Evolutionary conservation across 2,329 filamentous ascomycete genomes (phyloP).

Genomic region (Ceratocystis destructans): DNA sequence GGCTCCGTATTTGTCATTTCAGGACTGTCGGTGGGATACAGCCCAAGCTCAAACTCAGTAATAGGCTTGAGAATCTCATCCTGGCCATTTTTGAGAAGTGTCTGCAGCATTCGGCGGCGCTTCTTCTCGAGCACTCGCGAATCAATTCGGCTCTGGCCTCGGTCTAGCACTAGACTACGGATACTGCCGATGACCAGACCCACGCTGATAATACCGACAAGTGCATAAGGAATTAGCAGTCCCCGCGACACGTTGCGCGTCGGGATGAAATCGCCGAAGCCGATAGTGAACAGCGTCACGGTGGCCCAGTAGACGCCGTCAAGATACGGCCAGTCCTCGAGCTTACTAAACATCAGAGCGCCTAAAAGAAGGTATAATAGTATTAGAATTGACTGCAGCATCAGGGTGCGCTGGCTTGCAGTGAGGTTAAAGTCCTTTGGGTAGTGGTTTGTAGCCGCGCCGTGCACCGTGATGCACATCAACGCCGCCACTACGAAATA

Average conservation of each 20-base stretch:
- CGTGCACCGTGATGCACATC: slow-evolving; percentile 65
- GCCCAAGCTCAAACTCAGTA: not conserved
- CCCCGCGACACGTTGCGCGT: slow-evolving; percentile 45
- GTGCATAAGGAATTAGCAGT: slow-evolving; percentile 68
- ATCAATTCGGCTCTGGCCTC: slow-evolving; percentile 40
- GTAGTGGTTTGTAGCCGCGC: slow-evolving; percentile 57
- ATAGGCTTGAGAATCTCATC: slow-evolving; percentile 40
- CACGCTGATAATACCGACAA: slow-evolving; percentile 70
- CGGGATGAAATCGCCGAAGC: slow-evolving; percentile 43
- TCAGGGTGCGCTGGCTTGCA: slow-evolving; percentile 69
- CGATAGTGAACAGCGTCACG: slow-evolving; percentile 52
- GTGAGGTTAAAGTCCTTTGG: slow-evolving; percentile 65
- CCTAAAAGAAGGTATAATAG: slow-evolving; percentile 70
- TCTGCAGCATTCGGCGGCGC: slow-evolving; percentile 35
- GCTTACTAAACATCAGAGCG: slow-evolving; percentile 55
- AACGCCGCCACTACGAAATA: slow-evolving; percentile 69
- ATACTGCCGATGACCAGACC: slow-evolving; percentile 75
- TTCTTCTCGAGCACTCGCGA: slow-evolving; percentile 48
- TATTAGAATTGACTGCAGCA: slow-evolving; percentile 79
- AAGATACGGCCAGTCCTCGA: slow-evolving; percentile 63
- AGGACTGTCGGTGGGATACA: slow-evolving; percentile 12
- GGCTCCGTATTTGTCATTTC: slow-evolving; percentile 14
- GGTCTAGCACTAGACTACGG: slow-evolving; percentile 48
- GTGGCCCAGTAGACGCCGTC: slow-evolving; percentile 72
- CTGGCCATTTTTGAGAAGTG: slow-evolving; percentile 33